Percentiles rank a stretch among this genome's conserved stretches.
phyloP scores from a whole-genome alignment of 768 basidiomycete genomes.

The Lepiota brunneoincarnata region DNA sequence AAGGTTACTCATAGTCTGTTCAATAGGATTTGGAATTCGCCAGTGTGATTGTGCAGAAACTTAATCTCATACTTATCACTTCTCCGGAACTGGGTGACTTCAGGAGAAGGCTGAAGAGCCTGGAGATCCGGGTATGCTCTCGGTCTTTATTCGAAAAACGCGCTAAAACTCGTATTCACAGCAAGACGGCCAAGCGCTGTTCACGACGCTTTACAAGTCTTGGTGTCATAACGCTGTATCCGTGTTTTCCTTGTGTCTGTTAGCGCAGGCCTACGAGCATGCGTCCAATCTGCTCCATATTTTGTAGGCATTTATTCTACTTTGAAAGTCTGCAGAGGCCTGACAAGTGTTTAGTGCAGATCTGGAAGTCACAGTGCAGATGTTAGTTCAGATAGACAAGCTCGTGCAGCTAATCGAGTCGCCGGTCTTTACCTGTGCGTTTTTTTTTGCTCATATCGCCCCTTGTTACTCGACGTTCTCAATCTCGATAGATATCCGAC shows the following conservation, averaged over 20 bases:
- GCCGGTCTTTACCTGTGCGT: constrained; percentile 94
- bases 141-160: not conserved
- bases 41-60: constrained; percentile 94
- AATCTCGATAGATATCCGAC: constrained; percentile 59
- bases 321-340: not conserved
- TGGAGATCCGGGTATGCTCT: constrained; percentile 80
- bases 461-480: not conserved
- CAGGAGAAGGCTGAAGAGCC: constrained; percentile 84
- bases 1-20: constrained; percentile 3
- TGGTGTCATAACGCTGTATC: constrained; percentile 99
- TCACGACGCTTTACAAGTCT: constrained; percentile 90
- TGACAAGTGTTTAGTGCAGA: constrained; percentile 65
- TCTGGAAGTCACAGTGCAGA: constrained; percentile 91
- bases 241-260: constrained; percentile 91
- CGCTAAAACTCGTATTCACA: constrained; percentile 20
- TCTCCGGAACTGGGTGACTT: constrained; percentile 96
- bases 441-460: not conserved
- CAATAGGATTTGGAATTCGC: constrained; percentile 93
- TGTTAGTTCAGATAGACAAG: constrained; percentile 96
- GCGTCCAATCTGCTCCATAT: constrained; percentile 94
- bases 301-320: constrained; percentile 53
- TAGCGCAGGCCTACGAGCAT: constrained; percentile 99
- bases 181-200: constrained; percentile 96
- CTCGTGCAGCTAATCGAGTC: constrained; percentile 97
- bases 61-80: constrained; percentile 95